Evolutionary conservation across 352 stramenopile genomes (phyloP).

Genomic region (Peronosclerospora sorghi): DNA sequence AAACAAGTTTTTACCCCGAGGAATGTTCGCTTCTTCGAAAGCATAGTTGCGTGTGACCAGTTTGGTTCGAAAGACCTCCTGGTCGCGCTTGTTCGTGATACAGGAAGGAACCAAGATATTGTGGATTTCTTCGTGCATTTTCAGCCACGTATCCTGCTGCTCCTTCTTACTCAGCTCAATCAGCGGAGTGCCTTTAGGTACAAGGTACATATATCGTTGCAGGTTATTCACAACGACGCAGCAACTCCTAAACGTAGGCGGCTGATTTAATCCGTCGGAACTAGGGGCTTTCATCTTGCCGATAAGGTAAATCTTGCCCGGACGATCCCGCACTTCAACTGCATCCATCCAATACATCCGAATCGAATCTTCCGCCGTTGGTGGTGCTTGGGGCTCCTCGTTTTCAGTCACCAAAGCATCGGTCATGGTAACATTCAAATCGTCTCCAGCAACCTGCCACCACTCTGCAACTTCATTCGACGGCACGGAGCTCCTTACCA

Average conservation of each 20-base stretch:
- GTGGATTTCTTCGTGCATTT: slow-evolving; percentile 84
- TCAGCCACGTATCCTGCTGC: slow-evolving; percentile 77
- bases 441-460: slow-evolving; percentile 46
- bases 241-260: slow-evolving; percentile 85
- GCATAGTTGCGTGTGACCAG: slow-evolving; percentile 94
- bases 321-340: slow-evolving; percentile 88
- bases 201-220: slow-evolving; percentile 93
- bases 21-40: slow-evolving; percentile 94
- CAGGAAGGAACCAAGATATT: slow-evolving; percentile 84
- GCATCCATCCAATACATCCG: slow-evolving; percentile 97
- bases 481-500: slow-evolving; percentile 35
- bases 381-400: slow-evolving; percentile 20
- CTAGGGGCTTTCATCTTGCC: slow-evolving; percentile 86
- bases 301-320: slow-evolving; percentile 95
- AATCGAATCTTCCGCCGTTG: slow-evolving; percentile 54
- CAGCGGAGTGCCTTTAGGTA: slow-evolving; percentile 35
- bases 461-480: slow-evolving; percentile 83
- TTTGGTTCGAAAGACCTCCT: slow-evolving; percentile 89
- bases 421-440: slow-evolving; percentile 12
- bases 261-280: slow-evolving; percentile 18
- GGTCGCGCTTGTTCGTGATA: slow-evolving; percentile 59
- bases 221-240: slow-evolving; percentile 95
- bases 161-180: slow-evolving; percentile 89
- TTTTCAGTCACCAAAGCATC: slow-evolving; percentile 16
- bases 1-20: slow-evolving; percentile 91